Base-by-base conservation (phyloP, 164 flowering plant species). In the Aristolochia fimbriata region DNA sequence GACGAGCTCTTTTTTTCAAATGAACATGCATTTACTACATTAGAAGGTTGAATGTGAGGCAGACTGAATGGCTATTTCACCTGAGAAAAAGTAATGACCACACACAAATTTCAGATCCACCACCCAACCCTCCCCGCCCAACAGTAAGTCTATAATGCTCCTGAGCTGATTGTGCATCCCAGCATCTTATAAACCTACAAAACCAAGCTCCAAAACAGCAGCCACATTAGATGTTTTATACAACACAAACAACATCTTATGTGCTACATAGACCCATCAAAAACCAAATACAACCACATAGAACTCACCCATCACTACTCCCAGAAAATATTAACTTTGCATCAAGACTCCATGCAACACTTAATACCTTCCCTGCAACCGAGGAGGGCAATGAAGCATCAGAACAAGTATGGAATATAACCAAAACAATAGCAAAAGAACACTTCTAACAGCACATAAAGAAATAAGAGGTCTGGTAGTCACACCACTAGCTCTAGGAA, bases 401-500 rank as follows among this genome's bases (percentile, higher is more conserved):
- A 6, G 43, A 37, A 37, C 4, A 37, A 37, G 1, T 37, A 7
- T 10, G 12, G 12, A 37, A 37, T 10, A 37, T 37, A 37, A 3
- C 4, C 4, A 37, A 37, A 7, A 37, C 4, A 49, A 49, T 4
- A 0, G 22, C 45, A 56, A 30, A 24, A 4, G 16, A 27, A 56
- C 19, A 49, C 14, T 49, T 49, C 10, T 30, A 52, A 25, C 49
- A 24, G 30, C 10, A 43, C 17, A 23, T 53, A n/a, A 13, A 51
- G 43, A 9, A 27, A 41, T 21, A 60, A 51, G 8, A n/a, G 43
- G 13, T 17, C n/a, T 23, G 67, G 74, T 5, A 3, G 60, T 74
- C 96, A 88, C 85, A 94, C 99, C 99, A 62, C 80, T 83, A 75
- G 85, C 97, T 81, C 96, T 83, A 57, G 88, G 91, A 77, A 91